Conservation (phyloP, 805 yeast genomes). For the Wickerhamomyces subpelliculosus region DNA sequence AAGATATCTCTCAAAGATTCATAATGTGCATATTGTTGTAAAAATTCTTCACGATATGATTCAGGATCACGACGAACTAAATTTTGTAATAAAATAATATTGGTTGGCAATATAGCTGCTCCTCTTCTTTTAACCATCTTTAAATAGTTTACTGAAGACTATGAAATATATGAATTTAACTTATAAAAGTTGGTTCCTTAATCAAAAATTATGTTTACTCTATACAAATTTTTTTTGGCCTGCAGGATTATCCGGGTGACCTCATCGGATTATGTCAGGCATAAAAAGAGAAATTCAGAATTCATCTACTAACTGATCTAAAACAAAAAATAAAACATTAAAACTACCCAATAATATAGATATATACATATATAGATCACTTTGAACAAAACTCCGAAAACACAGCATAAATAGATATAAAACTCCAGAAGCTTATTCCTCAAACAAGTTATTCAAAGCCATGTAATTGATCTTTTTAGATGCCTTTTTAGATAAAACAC, state of each 20-base stretch:
- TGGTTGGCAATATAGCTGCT: conserved; percentile 89
- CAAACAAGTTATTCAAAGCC: conserved; percentile 54
- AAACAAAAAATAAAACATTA: too few species aligned
- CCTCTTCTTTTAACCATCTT: conserved; percentile 81
- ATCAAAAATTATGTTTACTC: too few species aligned
- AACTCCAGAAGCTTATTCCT: conserved; percentile 1
- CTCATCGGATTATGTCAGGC: conserved; percentile 15
- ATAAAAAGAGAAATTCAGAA: background rate
- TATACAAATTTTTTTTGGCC: background rate
- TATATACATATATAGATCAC: too few species aligned
- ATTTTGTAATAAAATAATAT: conserved; percentile 86
- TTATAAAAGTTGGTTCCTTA: too few species aligned
- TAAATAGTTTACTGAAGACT: background rate
- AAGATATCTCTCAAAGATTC: conserved; percentile 86
- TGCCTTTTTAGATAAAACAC: conserved; percentile 66
- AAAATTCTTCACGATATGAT: conserved; percentile 89
- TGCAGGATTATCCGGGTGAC: conserved; percentile 5
- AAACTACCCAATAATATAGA: too few species aligned
- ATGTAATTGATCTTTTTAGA: conserved; percentile 89
- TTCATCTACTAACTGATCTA: too few species aligned
- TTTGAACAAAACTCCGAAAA: too few species aligned
- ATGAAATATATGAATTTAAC: too few species aligned
- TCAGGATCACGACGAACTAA: conserved; percentile 90
- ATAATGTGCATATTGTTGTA: conserved; percentile 89
- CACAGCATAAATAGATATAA: too few species aligned